Conservation (phyloP, 148 eudicot genomes). For the Rhododendron ferrugineum region DNA sequence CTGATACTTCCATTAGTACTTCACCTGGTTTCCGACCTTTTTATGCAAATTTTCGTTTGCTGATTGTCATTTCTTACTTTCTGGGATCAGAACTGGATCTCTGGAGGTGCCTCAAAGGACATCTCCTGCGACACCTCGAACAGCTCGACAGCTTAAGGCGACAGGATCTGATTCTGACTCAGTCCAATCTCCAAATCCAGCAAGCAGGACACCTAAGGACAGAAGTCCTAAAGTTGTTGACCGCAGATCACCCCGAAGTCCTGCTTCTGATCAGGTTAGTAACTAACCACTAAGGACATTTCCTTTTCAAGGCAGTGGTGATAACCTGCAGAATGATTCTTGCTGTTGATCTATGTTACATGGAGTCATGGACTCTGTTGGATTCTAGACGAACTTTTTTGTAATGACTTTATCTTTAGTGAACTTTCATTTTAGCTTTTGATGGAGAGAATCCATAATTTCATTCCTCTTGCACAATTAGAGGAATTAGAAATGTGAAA, state of each 20-base stretch:
- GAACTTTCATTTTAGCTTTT: not conserved
- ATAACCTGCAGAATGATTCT: not conserved
- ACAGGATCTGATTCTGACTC: constrained; percentile 49
- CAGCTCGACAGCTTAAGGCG: constrained; percentile 44
- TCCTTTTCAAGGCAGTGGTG: not conserved
- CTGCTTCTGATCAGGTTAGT: constrained; percentile 51
- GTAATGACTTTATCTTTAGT: not conserved
- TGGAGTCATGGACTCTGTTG: not conserved
- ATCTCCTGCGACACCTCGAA: constrained; percentile 47
- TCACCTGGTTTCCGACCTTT: not conserved
- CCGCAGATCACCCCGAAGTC: constrained; percentile 60
- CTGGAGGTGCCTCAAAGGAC: constrained; percentile 50
- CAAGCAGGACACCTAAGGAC: constrained; percentile 52
- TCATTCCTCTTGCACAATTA: not conserved
- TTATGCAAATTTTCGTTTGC: not conserved
- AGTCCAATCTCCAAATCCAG: constrained; percentile 42
- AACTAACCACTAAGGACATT: not conserved
- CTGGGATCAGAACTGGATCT: constrained; percentile 42
- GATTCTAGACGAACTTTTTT: not conserved
- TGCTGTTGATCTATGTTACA: not conserved
- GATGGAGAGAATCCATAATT: not conserved
- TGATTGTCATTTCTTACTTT: constrained; percentile 1
- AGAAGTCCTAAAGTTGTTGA: constrained; percentile 63
- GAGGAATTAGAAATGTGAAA: not conserved
- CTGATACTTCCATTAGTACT: not conserved